Evolutionary conservation across 1,284 basidiomycete genomes (phyloP).

Genomic region (Exsudoporus floridanus): DNA sequence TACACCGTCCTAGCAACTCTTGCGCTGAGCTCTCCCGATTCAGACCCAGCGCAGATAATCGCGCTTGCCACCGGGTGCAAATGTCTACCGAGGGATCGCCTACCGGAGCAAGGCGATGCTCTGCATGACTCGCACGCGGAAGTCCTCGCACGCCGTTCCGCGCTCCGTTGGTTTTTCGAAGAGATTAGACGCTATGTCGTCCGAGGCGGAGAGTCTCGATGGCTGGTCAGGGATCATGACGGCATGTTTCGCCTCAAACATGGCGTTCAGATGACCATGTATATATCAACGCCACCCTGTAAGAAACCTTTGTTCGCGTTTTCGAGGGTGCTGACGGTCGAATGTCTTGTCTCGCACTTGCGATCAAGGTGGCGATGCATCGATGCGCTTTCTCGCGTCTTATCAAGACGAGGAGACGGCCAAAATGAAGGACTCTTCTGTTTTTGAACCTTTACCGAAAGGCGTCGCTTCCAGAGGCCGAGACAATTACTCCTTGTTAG

Average conservation of each 20-base stretch:
- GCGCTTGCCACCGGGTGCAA: constrained; percentile 85
- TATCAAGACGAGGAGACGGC: constrained; percentile 72
- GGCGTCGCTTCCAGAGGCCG: constrained; percentile 66
- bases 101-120: constrained; percentile 74
- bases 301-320: constrained; percentile 23
- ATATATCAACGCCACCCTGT: constrained; percentile 92
- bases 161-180: constrained; percentile 78
- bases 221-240: constrained; percentile 42
- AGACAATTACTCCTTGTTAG: constrained; percentile 70
- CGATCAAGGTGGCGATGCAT: constrained; percentile 82
- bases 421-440: constrained; percentile 55
- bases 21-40: constrained; percentile 38
- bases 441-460: constrained; percentile 38
- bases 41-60: constrained; percentile 48
- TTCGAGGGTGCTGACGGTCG: constrained; percentile 9
- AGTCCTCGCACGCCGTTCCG: constrained; percentile 78
- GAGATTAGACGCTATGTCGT: constrained; percentile 50
- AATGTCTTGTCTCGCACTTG: constrained; percentile 3
- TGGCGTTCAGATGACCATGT: constrained; percentile 63
- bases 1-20: constrained; percentile 66
- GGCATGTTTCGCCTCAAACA: constrained; percentile 51
- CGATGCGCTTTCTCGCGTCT: constrained; percentile 73
- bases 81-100: constrained; percentile 67
- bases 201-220: constrained; percentile 36
- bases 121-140: constrained; percentile 92